A percentile compares a stretch with the other conserved stretches of the same genome.
Conservation (phyloP, 2,329 filamentous ascomycete genomes). For the Acrodontium crateriforme region DNA sequence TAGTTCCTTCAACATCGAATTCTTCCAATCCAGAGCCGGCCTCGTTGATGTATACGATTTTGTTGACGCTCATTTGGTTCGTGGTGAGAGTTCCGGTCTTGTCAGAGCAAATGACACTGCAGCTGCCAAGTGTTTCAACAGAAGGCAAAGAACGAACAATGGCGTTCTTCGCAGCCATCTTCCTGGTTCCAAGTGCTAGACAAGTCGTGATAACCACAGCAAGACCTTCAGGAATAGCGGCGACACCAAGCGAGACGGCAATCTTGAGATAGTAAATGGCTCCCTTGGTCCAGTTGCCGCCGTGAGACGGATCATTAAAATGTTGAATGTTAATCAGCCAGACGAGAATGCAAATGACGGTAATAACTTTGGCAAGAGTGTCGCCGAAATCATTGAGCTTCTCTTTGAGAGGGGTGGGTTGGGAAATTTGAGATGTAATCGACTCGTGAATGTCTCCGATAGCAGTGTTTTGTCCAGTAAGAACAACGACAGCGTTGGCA, state of each 20-base stretch:
- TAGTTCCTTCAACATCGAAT: conserved; percentile 81
- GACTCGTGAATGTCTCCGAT: conserved; percentile 99
- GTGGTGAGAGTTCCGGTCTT: conserved; percentile 97
- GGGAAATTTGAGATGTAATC: conserved; percentile 94
- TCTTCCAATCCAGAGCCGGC: conserved; percentile 65
- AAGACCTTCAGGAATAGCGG: conserved; percentile 91
- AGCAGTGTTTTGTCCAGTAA: conserved; percentile 80
- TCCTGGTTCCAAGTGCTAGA: conserved; percentile 84
- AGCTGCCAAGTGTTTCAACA: conserved; percentile 94
- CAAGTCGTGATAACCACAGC: conserved; percentile 99
- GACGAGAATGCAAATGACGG: conserved; percentile 86
- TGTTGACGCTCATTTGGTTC: conserved; percentile 98
- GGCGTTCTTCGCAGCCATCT: conserved; percentile 98
- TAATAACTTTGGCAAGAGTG: conserved; percentile 92
- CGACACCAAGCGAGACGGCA: conserved; percentile 92
- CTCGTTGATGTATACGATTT: conserved; percentile 70
- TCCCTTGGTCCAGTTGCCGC: conserved; percentile 76
- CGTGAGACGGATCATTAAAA: conserved; percentile 89
- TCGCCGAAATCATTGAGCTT: conserved; percentile 98
- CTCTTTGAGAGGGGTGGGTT: conserved; percentile 93
- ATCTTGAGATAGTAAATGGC: conserved; percentile 99
- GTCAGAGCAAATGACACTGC: conserved; percentile 98
- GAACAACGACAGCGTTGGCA: conserved; percentile 76
- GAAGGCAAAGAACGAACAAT: conserved; percentile 93
- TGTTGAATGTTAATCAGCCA: conserved; percentile 98